phyloP scores from a whole-genome alignment of 495 filamentous ascomycete genomes.

The Penicillium herquei region DNA sequence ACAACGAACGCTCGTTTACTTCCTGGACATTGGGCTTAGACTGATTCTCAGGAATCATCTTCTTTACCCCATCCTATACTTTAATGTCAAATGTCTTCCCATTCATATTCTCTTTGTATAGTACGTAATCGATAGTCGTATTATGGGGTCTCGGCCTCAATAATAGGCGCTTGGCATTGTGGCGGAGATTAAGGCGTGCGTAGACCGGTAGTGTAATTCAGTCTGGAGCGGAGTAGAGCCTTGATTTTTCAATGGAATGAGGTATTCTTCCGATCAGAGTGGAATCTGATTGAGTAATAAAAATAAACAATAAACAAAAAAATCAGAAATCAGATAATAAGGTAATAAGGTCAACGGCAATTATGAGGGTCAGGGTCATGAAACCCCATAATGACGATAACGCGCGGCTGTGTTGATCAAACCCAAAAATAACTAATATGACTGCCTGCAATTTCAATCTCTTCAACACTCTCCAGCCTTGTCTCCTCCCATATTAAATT shows the following conservation, averaged over 20 bases:
- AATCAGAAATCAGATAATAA: no score
- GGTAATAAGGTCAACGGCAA: no score
- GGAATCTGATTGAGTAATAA: no score
- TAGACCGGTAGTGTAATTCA: neutral
- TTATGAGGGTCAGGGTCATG: neutral
- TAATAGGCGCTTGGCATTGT: slow-evolving; percentile 4
- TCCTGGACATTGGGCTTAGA: neutral
- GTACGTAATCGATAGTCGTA: neutral
- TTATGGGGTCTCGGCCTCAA: neutral
- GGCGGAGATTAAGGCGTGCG: slow-evolving; percentile 4
- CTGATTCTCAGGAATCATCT: neutral
- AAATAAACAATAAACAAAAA: no score
- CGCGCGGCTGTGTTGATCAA: slow-evolving; percentile 29
- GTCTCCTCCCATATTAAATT: neutral
- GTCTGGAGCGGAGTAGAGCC: no score
- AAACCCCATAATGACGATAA: slow-evolving; percentile 1
- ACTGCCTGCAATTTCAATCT: slow-evolving; percentile 20
- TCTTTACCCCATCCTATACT: slow-evolving; percentile 15
- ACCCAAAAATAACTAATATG: slow-evolving; percentile 32
- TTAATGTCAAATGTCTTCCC: slow-evolving; percentile 17
- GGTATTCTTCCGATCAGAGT: no score
- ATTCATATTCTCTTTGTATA: neutral
- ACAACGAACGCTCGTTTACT: slow-evolving; percentile 6
- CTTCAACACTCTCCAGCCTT: neutral
- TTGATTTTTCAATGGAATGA: no score